Evolutionary conservation across 2,329 filamentous ascomycete species (phyloP), one percentile per base, ranked within the genome.

Genomic region (Domatiomyces catenatus): DNA sequence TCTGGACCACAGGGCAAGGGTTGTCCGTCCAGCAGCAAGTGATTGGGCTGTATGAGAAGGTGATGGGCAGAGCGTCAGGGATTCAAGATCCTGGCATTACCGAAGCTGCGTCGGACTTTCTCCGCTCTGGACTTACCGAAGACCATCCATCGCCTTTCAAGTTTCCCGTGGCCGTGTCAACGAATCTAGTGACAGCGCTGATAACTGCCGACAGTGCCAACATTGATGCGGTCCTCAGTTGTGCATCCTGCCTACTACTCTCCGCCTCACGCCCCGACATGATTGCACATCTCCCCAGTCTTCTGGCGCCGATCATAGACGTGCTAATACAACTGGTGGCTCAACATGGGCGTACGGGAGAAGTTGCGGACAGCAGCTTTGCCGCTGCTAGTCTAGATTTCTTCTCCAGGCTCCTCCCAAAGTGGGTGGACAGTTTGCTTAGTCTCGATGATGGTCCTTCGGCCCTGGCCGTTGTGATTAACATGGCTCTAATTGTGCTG

Each of bases 61-160:
- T 71, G n/a, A 61, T 68, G 46, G 19, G 43, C 22, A 26, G 51
- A 8, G 48, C 48, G 7, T 12, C 8, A 5, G 8, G 26, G 20
- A 39, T 15, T 39, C 32, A 15, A 15, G 68, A 71, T 48, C 62
- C 61, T 46, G 60, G 62, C n/a, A 67, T 71, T 8, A 66, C 71
- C 18, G 69, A 71, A 58, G 66, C 68, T 5, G 64, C 67, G 6
- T 72, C 69, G 55, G 68, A 71, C 47, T 66, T 72, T 18, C 56
- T 72, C 39, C 70, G 66, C 54, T 68, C 69, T 8, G 69, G 69
- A 2, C 71, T 67, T 52, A 71, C 69, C 3, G 70, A 72, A 52
- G 61, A 54, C 22, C 54, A 58, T 19, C 66, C 63, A 0, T 68
- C 69, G 0, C 66, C 66, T 8, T 71, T 67, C 51, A 68, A 71